These are phyloP conservation scores for Medicago lupulina DNA, from an alignment of 306 rosid genomes.

Conservation along the genomic window DNA sequence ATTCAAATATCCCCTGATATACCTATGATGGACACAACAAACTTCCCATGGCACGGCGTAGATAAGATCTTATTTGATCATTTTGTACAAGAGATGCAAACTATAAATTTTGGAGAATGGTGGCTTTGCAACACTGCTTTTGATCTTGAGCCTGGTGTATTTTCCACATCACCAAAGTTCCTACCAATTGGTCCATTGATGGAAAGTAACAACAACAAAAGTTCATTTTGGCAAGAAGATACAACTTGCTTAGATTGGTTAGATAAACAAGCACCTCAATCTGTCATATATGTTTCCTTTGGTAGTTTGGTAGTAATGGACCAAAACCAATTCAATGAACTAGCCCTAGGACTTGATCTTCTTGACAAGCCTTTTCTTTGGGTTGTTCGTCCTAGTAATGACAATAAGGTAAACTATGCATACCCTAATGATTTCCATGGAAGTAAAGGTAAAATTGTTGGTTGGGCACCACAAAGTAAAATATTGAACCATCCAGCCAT, in stretches of 20 bases:
- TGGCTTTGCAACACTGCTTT: constrained; percentile 48
- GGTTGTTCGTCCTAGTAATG: constrained; percentile 36
- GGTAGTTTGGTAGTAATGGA: constrained; percentile 39
- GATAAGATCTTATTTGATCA: background rate
- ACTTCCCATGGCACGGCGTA: constrained; percentile 34
- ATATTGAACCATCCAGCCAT: constrained; percentile 44
- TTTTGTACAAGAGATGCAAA: constrained; percentile 22
- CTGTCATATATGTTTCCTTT: constrained; percentile 47
- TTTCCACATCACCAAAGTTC: constrained; percentile 43
- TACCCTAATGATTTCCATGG: constrained; percentile 44
- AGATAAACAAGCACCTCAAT: constrained; percentile 39
- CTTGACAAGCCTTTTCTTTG: constrained; percentile 41
- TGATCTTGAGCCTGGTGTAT: constrained; percentile 43
- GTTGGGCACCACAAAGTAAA: constrained; percentile 53
- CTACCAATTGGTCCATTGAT: constrained; percentile 50
- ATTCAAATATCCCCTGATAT: constrained; percentile 39
- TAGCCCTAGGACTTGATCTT: constrained; percentile 46
- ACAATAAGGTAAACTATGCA: constrained; percentile 9
- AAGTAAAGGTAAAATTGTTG: constrained; percentile 40
- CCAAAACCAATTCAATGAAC: constrained; percentile 39
- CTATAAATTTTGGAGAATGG: constrained; percentile 35
- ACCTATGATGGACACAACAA: constrained; percentile 27
- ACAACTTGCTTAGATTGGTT: constrained; percentile 40
- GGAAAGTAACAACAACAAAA: background rate
- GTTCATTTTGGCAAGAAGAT: constrained; percentile 48